Evolutionary conservation across 2,329 filamentous ascomycete species (phyloP), one percentile per base, ranked within the genome.

Genomic region (Fusarium sp.): DNA sequence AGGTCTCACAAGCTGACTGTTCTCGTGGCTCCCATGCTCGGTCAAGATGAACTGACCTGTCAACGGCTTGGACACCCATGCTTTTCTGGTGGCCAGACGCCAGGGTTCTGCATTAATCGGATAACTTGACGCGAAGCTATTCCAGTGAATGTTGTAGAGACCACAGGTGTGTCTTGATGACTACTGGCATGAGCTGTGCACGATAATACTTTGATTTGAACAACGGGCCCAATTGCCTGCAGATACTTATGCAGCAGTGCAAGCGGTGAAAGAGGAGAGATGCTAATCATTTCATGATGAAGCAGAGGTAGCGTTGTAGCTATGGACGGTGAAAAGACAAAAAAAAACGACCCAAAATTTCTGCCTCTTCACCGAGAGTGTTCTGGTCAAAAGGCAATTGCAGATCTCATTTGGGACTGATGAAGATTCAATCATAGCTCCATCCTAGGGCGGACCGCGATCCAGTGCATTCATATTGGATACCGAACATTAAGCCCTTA

Each of bases 1-100:
- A 74, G 31, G 71, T 74, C 64, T 68, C 48, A 74, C 62, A 71
- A 70, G 70, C 60, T 59, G 71, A 70, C 65, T 68, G 53, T 61
- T 68, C 75, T 77, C 75, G 74, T 77, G 75, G 75, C 74, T 77
- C 73, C 75, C 75, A 78, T 78, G 75, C 63, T 66, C 36, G 48
- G 63, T 70, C 41, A 59, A 74, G 61, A 66, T 62, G 61, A 54
- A 48, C 51, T 70, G 72, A 63, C 71, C 68, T 77, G 75, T 76
- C 74, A 75, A 71, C 28, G 51, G 67, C 36, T 55, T 51, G 42
- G 61, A 56, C 57, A 76, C 55, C 73, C 73, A 76, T 75, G 70
- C 38, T 70, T 64, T 51, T 53, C 66, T 61, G 64, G 55, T 65
- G 62, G 58, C 54, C 54, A 71, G 50, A 61, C 44, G 64, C 67